phyloP scores from a whole-genome alignment of 208 protist species.

The Naegleria gruberi region DNA sequence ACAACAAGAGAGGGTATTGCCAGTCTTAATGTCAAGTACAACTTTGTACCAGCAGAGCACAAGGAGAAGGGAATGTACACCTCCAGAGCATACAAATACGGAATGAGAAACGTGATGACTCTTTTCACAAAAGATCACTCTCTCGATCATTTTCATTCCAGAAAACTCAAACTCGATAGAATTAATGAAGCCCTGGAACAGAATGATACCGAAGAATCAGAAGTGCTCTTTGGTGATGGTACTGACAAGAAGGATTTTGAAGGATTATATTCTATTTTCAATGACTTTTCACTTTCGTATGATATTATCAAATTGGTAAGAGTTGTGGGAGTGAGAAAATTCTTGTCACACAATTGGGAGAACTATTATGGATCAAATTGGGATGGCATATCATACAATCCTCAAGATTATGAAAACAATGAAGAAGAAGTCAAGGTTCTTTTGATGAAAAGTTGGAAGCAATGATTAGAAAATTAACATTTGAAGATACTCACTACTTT shows the following conservation, averaged over 20 bases:
- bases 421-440: not conserved
- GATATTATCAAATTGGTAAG: not conserved
- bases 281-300: not conserved
- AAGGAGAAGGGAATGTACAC: not conserved
- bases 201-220: not conserved
- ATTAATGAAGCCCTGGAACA: not conserved
- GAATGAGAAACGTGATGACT: not conserved
- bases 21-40: not conserved
- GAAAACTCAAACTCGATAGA: not conserved
- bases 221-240: not conserved
- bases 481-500: not conserved
- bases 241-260: not conserved
- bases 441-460: not conserved
- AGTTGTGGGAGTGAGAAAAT: not conserved
- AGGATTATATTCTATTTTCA: not conserved
- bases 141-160: not conserved
- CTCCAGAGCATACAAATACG: not conserved
- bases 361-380: not conserved
- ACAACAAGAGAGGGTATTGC: not conserved
- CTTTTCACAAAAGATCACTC: not conserved
- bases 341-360: not conserved
- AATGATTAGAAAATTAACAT: not conserved
- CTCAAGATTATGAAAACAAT: not conserved
- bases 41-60: not conserved
- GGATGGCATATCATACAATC: not conserved